phyloP scores from a whole-genome alignment of 2,329 filamentous ascomycete species.

The Emergomyces orientalis region DNA sequence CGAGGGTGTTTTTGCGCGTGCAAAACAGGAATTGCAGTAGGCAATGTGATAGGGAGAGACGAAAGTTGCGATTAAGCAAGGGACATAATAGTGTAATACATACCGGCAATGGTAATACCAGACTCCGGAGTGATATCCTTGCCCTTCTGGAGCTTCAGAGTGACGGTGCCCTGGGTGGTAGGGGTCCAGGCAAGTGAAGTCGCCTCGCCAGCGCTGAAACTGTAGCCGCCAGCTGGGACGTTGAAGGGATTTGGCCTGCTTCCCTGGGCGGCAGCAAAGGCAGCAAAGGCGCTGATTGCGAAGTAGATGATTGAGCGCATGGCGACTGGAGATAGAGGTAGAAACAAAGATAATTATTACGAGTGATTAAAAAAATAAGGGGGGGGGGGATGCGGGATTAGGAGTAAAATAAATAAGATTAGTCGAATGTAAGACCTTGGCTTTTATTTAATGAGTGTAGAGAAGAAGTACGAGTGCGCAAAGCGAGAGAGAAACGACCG shows the following conservation, averaged over 20 bases:
- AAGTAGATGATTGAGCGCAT: slow-evolving; percentile 41
- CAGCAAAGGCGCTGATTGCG: slow-evolving; percentile 38
- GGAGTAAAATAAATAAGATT: too few relatives aligned
- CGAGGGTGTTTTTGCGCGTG: too few relatives aligned
- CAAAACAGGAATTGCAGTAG: not conserved
- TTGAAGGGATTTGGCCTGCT: slow-evolving; percentile 41
- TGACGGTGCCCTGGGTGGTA: slow-evolving; percentile 43
- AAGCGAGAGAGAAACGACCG: not conserved
- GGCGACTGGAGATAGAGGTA: slow-evolving; percentile 16
- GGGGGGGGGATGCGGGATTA: too few relatives aligned
- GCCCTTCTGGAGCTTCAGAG: slow-evolving; percentile 42
- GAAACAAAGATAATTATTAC: not conserved
- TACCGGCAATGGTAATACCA: slow-evolving; percentile 38
- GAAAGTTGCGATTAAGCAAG: too few relatives aligned
- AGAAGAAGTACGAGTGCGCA: not conserved
- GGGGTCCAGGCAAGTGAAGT: slow-evolving; percentile 43
- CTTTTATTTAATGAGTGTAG: not conserved
- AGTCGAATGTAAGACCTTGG: not conserved
- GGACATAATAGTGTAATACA: slow-evolving; percentile 14
- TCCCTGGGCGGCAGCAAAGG: slow-evolving; percentile 34
- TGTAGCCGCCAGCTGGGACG: slow-evolving; percentile 34
- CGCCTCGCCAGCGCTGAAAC: slow-evolving; percentile 39
- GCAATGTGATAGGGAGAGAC: not conserved
- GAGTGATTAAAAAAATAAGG: not conserved
- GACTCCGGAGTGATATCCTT: slow-evolving; percentile 31